Evolutionary conservation across 495 filamentous ascomycete genomes (phyloP).

Genomic region (Lasiosphaeris hirsuta): DNA sequence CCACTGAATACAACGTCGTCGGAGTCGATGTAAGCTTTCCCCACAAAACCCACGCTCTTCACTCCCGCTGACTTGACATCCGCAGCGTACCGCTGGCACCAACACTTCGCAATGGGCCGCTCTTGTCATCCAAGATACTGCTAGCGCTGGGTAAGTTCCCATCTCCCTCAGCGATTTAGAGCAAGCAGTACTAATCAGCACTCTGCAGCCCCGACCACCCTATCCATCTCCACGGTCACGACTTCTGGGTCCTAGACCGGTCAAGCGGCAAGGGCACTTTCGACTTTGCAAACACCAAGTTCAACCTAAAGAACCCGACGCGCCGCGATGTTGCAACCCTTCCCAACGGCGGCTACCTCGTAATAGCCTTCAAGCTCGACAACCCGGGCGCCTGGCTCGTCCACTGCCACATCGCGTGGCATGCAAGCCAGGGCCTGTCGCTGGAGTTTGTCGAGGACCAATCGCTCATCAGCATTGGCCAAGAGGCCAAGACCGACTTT

Average conservation of each 20-base stretch:
- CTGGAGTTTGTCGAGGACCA: constrained; percentile 20
- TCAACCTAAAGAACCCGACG: constrained; percentile 44
- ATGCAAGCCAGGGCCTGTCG: constrained; percentile 21
- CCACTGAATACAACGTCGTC: constrained; percentile 34
- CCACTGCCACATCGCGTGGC: constrained; percentile 29
- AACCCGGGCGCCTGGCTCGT: constrained; percentile 38
- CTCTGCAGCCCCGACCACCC: constrained; percentile 19
- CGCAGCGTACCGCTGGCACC: neutral
- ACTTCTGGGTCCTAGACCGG: constrained; percentile 21
- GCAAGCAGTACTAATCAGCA: neutral
- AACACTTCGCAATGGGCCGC: constrained; percentile 17
- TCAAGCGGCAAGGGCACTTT: neutral
- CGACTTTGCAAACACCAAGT: constrained; percentile 3
- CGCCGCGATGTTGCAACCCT: constrained; percentile 60
- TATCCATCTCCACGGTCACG: constrained; percentile 27
- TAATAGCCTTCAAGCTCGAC: constrained; percentile 56
- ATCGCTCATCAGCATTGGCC: neutral
- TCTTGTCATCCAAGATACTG: constrained; percentile 22
- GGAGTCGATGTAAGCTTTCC: constrained; percentile 4
- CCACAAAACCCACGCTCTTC: neutral
- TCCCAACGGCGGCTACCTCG: constrained; percentile 42
- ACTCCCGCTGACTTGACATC: neutral
- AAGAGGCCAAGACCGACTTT: neutral
- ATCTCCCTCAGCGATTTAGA: neutral
- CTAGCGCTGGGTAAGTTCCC: constrained; percentile 5